Percentiles rank a stretch among this genome's conserved stretches.
phyloP scores from a whole-genome alignment of 257 asterid species.

The Solanum stenotomum region DNA sequence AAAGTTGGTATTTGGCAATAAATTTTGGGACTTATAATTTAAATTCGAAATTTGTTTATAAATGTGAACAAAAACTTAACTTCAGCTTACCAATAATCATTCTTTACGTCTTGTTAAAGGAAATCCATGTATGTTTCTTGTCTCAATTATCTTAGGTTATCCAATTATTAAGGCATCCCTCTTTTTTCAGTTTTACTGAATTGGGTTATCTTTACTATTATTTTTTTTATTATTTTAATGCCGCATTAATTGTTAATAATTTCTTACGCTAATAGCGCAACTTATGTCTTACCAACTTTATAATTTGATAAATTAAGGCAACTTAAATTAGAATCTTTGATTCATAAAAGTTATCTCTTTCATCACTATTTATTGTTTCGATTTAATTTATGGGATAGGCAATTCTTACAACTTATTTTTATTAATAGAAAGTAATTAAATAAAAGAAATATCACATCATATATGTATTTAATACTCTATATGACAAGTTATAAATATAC shows the following conservation, averaged over 20 bases:
- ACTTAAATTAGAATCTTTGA: neutral
- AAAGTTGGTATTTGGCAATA: neutral
- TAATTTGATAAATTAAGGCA: neutral
- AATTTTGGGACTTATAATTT: neutral
- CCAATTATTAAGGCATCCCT: neutral
- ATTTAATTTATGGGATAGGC: neutral
- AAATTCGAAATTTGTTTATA: neutral
- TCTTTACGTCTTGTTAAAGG: neutral
- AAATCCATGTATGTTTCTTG: neutral
- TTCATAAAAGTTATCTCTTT: neutral
- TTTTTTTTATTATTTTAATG: neutral
- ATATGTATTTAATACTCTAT: too few relatives aligned
- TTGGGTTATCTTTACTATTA: neutral
- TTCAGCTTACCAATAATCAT: neutral
- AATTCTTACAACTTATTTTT: neutral
- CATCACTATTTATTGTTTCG: neutral
- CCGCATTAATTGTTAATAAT: neutral
- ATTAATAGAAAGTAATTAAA: too few relatives aligned
- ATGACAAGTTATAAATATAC: too few relatives aligned
- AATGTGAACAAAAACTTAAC: neutral
- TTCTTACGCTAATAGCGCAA: neutral
- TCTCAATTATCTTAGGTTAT: neutral
- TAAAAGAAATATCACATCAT: neutral
- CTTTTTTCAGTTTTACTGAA: neutral
- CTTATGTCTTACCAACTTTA: neutral